Evolutionary conservation across 495 filamentous ascomycete species (phyloP).

Genomic region (Aspergillus sparsus): DNA sequence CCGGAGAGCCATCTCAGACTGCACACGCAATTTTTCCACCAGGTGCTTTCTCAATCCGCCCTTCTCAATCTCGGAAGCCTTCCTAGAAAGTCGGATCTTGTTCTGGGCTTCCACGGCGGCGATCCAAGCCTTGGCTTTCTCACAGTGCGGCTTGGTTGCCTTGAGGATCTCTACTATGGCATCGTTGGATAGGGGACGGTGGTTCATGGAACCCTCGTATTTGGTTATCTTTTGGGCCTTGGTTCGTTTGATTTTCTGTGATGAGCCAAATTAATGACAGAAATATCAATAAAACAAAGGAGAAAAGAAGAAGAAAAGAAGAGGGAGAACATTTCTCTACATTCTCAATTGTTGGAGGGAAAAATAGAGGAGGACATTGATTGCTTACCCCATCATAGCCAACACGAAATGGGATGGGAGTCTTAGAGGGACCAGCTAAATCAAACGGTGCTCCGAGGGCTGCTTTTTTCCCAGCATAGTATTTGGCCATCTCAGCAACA

Average conservation of each 20-base stretch:
- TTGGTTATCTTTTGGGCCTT: neutral
- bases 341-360: no score
- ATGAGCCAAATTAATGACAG: neutral
- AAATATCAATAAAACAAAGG: neutral
- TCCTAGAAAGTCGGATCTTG: no score
- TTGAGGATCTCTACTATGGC: constrained; percentile 64
- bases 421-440: neutral
- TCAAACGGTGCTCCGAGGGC: neutral
- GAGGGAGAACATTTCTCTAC: neutral
- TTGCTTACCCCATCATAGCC: neutral
- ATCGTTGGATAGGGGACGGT: constrained; percentile 40
- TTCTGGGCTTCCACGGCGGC: constrained; percentile 1
- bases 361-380: neutral
- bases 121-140: constrained; percentile 23
- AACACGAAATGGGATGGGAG: neutral
- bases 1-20: constrained; percentile 10
- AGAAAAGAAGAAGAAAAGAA: neutral
- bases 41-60: constrained; percentile 15
- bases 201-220: neutral
- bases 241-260: constrained; percentile 1
- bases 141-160: constrained; percentile 60
- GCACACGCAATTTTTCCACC: constrained; percentile 7
- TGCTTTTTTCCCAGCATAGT: no score
- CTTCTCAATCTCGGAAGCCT: constrained; percentile 13
- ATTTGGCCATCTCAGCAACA: no score